Base-by-base conservation (phyloP, 2,329 filamentous ascomycete genomes). In the Claviceps sp. region DNA sequence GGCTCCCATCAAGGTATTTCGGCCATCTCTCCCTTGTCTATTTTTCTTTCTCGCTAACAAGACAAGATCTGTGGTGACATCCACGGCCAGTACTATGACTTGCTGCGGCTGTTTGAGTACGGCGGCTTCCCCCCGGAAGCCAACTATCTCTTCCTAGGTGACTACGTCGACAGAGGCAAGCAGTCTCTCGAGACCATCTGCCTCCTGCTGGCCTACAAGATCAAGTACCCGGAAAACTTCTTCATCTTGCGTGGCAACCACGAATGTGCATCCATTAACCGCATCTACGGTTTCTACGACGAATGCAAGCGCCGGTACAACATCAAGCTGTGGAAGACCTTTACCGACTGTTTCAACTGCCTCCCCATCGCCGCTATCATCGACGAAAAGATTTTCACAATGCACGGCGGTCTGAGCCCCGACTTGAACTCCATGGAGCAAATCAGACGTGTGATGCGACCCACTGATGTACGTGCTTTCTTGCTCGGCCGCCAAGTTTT, bases 221-320 rank as follows among this genome's bases (percentile, higher is more conserved):
- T 98, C 81, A 97, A 97, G 76, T 97, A 95, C 69, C 93, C 93
- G 48, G 93, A 98, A 74, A 98, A 98, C 77, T 97, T 98, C 76
- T 98, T 98, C 77, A 87, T 98, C 60, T 82, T 98, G 54, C 89
- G 93, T 61, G 93, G 93, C 58, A 98, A 98, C 77, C 93, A 98
- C 77, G 93, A 98, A 72, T 97, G 93, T 73, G 93, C 93, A 54
- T 95, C 88, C 50, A 95, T 98, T 77, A 98, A 95, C 76, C 89
- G 93, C 66, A 95, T 97, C 71, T 98, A 98, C 70, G 93, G 93
- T 55, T 98, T 98, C 77, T 98, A 98, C 77, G 93, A 98, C 66
- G 91, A 98, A 73, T 98, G 91, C 84, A 98, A 98, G 78, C 85
- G 93, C 67, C 81, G 91, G 62, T 97, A 95, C 76, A 98, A 97